Evolutionary conservation across 2,329 filamentous ascomycete species (phyloP).

Genomic region (Nemania abortiva): DNA sequence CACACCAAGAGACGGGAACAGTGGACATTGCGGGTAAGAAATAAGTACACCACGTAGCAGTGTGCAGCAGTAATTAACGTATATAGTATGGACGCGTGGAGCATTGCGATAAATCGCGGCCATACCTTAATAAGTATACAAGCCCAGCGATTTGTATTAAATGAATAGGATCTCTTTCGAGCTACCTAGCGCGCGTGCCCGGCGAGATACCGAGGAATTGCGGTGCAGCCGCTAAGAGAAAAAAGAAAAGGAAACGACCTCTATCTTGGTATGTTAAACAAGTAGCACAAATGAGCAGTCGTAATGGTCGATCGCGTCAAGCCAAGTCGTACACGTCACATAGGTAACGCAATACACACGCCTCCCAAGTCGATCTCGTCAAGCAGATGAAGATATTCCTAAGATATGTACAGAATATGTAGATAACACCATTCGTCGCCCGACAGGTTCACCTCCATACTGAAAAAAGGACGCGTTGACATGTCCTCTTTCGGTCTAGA

Average conservation of each 20-base stretch:
- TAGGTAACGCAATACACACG: too few relatives aligned
- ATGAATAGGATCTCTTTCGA: background rate
- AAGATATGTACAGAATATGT: background rate
- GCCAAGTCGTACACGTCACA: too few relatives aligned
- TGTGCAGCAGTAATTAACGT: background rate
- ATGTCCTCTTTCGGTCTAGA: conserved; percentile 29
- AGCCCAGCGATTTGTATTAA: background rate
- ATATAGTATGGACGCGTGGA: conserved; percentile 14
- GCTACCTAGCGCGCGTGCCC: background rate
- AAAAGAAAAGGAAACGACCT: too few relatives aligned
- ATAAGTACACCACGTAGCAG: background rate
- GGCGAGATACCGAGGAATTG: background rate
- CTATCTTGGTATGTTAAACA: too few relatives aligned
- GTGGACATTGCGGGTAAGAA: background rate
- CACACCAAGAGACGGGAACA: conserved; percentile 4
- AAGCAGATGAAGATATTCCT: background rate
- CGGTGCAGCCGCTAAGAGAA: too few relatives aligned
- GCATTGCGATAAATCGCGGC: conserved; percentile 5
- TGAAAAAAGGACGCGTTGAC: conserved; percentile 30
- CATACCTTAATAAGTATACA: conserved; percentile 1
- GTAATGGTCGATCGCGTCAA: too few relatives aligned
- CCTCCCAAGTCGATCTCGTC: background rate
- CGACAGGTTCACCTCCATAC: conserved; percentile 12
- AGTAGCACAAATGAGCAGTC: too few relatives aligned
- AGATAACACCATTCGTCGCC: background rate